phyloP scores from a whole-genome alignment of 768 basidiomycete genomes.

The Pisolithus sp. region DNA sequence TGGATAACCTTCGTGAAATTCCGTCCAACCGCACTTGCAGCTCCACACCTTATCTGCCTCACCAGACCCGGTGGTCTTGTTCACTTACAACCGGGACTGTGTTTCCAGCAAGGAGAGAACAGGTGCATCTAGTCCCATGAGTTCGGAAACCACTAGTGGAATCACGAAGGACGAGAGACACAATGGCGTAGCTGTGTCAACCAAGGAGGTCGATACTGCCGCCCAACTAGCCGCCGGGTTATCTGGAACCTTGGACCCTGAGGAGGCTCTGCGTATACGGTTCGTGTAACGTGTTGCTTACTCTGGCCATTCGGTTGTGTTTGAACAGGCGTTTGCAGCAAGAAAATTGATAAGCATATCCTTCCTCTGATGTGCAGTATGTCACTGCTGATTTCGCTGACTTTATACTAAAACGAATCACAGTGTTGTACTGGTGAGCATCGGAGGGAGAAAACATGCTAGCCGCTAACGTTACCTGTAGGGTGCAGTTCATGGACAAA shows the following conservation, averaged over 20 bases:
- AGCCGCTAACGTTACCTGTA: conserved; percentile 12
- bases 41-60: too few species aligned
- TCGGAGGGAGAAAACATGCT: not conserved
- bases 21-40: too few species aligned
- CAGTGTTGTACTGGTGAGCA: conserved; percentile 52
- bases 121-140: not conserved
- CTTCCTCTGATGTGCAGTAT: conserved; percentile 67
- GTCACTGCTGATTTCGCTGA: conserved; percentile 19
- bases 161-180: conserved; percentile 23
- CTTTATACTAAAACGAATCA: not conserved
- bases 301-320: not conserved
- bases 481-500: conserved; percentile 80
- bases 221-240: conserved; percentile 49
- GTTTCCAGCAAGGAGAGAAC: not conserved
- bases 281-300: conserved; percentile 16
- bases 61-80: not conserved
- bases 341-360: conserved; percentile 63
- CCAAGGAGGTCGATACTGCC: conserved; percentile 53
- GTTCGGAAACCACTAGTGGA: not conserved
- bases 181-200: conserved; percentile 32
- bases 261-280: conserved; percentile 48
- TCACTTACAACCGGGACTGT: not conserved
- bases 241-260: conserved; percentile 40
- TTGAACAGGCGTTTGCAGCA: conserved; percentile 22
- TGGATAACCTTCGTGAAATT: too few species aligned